Conservation (phyloP, 495 filamentous ascomycete species). For the Gamarada debralockiae region DNA sequence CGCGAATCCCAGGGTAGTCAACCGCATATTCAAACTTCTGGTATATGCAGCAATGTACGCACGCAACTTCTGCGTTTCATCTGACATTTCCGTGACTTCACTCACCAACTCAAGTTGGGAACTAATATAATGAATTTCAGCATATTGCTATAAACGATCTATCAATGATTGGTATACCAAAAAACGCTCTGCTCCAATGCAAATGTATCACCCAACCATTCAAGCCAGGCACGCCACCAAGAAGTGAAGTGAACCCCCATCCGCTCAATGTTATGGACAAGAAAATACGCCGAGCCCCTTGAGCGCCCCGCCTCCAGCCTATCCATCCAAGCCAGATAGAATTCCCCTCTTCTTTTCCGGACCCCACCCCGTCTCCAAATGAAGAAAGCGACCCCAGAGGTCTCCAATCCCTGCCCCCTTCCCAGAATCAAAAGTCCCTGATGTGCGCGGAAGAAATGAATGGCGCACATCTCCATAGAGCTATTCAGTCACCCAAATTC, state of each 20-base stretch:
- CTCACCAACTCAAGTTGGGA: too few relatives aligned
- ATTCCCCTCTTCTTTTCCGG: neutral
- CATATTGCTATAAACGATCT: conserved; percentile 1
- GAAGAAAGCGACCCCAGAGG: neutral
- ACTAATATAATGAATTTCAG: too few relatives aligned
- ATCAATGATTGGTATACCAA: neutral
- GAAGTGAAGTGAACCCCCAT: neutral
- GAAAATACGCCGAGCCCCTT: neutral
- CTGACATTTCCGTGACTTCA: too few relatives aligned
- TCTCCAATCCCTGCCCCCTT: neutral
- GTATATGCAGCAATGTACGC: too few relatives aligned
- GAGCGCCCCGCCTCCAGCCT: neutral
- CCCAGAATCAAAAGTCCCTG: neutral
- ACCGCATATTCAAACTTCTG: too few relatives aligned
- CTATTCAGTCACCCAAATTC: too few relatives aligned
- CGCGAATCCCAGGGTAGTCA: too few relatives aligned
- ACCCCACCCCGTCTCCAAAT: neutral
- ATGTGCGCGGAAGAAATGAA: neutral
- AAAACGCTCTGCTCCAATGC: too few relatives aligned
- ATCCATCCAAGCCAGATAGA: neutral
- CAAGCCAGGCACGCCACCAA: neutral
- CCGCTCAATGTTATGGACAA: neutral
- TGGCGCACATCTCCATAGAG: neutral
- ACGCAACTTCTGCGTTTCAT: too few relatives aligned
- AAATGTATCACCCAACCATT: neutral